Base-by-base conservation (phyloP, 2,329 filamentous ascomycete genomes). In the Phyllosticta citribraziliensis region DNA sequence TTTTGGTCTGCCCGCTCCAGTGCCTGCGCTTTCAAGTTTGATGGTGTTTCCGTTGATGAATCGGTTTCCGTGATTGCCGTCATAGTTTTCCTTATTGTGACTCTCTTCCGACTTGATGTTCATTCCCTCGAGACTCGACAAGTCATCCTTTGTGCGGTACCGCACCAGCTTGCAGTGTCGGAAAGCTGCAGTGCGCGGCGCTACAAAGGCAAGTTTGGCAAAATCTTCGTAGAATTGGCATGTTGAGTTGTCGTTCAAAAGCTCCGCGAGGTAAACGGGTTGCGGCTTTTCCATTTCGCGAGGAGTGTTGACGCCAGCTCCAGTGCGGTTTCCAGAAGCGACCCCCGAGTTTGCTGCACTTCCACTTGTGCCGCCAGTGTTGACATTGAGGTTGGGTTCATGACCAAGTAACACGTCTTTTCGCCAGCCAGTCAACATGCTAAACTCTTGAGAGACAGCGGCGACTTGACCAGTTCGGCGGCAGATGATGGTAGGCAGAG, bases 151-250 rank as follows among this genome's bases (percentile, higher is more conserved):
- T 67, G 88, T 88, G 47, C 70, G 70, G 73, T 99, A 99, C 73
- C 96, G 95, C 59, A 97, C 83, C 62, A 97, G 80, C 63, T 91
- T 90, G 69, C 91, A 94, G 64, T 87, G 88, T 59, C 89, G 87
- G 69, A 87, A 90, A 54, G 95, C 90, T 67, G 87, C 89, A 17
- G 92, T 91, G 33, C 91, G 84, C 50, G 91, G 91, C 71, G 97
- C 91, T 40, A 91, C 91, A 74, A 97, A 97, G 0, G 93, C 93
- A 2, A 97, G 81, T 65, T 92, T 87, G 0, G 93, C 88, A 75
- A 96, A 97, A 72, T 97, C 91, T 67, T 97, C 92, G 72, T 97
- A 96, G 73, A 97, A 97, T 66, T 96, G 87, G 3, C 97, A 87
- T 0, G 96, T 91, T 62, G 88, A 92, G 68, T 96, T 91, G 65